Conservation (phyloP, 352 stramenopile genomes). For the Pilasporangium apinafurcum region DNA sequence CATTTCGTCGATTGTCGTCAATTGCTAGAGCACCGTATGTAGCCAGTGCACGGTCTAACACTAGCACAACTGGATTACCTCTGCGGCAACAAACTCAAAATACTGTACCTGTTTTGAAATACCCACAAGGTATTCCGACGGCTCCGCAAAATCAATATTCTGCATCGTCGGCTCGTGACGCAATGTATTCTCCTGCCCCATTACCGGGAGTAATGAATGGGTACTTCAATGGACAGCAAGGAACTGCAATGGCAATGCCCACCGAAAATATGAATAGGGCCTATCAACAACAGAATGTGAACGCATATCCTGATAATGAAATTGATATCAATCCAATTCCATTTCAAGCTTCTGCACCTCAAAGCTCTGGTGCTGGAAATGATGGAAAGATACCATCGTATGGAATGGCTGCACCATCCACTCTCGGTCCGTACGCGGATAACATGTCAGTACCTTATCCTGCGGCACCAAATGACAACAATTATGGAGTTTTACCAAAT, state of each 20-base stretch:
- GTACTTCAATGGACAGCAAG: too few species aligned
- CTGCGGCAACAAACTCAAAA: constrained; percentile 8
- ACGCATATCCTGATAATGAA: constrained; percentile 3
- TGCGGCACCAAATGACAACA: constrained; percentile 9
- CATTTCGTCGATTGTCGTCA: constrained; percentile 38
- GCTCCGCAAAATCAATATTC: not conserved
- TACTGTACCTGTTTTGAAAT: constrained; percentile 2
- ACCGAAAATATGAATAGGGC: too few species aligned
- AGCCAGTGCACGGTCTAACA: constrained; percentile 1
- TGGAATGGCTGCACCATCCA: constrained; percentile 7
- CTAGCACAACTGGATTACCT: constrained; percentile 1
- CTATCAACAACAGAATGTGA: constrained; percentile 2
- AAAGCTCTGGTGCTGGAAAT: constrained; percentile 12
- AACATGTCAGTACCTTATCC: constrained; percentile 19
- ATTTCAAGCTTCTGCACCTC: constrained; percentile 16
- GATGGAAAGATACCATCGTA: constrained; percentile 15
- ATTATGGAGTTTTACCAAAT: constrained; percentile 16
- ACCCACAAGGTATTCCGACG: not conserved
- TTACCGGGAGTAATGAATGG: too few species aligned
- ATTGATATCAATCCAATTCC: constrained; percentile 23
- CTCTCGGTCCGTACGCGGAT: constrained; percentile 18
- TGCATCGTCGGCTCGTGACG: too few species aligned
- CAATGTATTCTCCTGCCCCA: too few species aligned
- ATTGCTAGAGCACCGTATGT: not conserved
- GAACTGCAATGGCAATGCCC: too few species aligned